Percentiles rank a stretch among this genome's conserved stretches.
phyloP scores from a whole-genome alignment of 1,139 yeast species.

The Geotrichum phurueaensis region DNA sequence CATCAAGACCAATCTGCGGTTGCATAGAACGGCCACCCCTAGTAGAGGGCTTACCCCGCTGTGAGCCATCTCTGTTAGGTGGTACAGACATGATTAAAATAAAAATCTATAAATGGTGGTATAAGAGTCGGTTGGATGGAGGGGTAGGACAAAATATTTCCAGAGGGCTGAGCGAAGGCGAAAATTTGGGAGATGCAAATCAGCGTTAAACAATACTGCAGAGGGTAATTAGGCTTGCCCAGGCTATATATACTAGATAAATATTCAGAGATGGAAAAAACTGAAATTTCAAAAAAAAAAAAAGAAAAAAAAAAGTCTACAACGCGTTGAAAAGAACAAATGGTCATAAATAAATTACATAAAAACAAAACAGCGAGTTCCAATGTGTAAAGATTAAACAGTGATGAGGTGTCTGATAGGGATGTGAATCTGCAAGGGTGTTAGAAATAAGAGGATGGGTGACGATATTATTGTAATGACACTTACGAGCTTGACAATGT shows the following conservation, averaged over 20 bases:
- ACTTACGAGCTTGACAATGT: constrained; percentile 72
- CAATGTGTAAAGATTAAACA: constrained; percentile 47
- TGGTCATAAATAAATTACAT: constrained; percentile 12
- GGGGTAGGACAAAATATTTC: not conserved
- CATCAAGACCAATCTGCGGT: constrained; percentile 33
- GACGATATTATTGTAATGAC: not conserved
- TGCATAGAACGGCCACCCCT: constrained; percentile 8
- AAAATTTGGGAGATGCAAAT: not conserved
- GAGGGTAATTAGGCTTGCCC: not conserved
- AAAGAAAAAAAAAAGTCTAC: constrained; percentile 1
- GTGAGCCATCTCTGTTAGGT: constrained; percentile 1
- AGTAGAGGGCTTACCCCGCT: not conserved
- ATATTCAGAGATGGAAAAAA: not conserved
- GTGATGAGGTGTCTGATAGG: constrained; percentile 92
- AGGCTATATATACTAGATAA: no score
- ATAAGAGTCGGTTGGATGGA: not conserved
- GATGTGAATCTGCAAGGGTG: constrained; percentile 56
- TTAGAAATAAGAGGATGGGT: not conserved
- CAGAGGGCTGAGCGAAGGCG: not conserved
- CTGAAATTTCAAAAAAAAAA: not conserved
- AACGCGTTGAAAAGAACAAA: constrained; percentile 1
- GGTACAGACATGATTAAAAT: constrained; percentile 10
- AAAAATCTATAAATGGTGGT: not conserved
- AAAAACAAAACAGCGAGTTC: not conserved
- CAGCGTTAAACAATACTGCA: not conserved